A percentile compares a stretch with the other conserved stretches of the same genome.
Conservation (phyloP, 257 asterid species). For the Solanum gracilifrons region DNA sequence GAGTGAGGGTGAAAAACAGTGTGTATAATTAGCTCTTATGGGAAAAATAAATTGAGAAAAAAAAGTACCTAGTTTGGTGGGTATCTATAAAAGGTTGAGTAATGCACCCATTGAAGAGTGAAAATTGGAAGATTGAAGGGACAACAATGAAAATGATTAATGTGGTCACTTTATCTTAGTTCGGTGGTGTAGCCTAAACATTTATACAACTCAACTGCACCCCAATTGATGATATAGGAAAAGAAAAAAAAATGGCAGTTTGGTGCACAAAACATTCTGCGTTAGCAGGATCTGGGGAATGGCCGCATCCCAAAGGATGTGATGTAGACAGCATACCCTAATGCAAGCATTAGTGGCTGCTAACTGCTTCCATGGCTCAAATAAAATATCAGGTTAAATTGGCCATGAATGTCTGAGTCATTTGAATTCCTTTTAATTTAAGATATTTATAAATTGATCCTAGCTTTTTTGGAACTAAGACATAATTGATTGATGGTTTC, state of each 20-base stretch:
- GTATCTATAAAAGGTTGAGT: neutral
- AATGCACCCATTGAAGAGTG: neutral
- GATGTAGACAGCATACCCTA: neutral
- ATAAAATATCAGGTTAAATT: neutral
- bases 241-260: accelerated
- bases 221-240: neutral
- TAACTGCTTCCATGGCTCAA: neutral
- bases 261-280: neutral
- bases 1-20: neutral
- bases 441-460: neutral
- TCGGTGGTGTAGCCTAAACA: neutral
- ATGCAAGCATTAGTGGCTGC: neutral
- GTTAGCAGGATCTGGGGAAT: neutral
- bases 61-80: neutral
- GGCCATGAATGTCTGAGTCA: neutral
- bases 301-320: neutral
- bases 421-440: neutral
- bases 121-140: neutral
- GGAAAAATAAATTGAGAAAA: neutral
- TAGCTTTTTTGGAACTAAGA: neutral
- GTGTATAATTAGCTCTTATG: neutral
- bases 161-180: neutral
- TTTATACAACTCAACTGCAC: neutral
- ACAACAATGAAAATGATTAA: neutral
- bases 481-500: neutral